Base-by-base conservation (phyloP, 1,284 basidiomycete species). In the Porodaedalea pini region DNA sequence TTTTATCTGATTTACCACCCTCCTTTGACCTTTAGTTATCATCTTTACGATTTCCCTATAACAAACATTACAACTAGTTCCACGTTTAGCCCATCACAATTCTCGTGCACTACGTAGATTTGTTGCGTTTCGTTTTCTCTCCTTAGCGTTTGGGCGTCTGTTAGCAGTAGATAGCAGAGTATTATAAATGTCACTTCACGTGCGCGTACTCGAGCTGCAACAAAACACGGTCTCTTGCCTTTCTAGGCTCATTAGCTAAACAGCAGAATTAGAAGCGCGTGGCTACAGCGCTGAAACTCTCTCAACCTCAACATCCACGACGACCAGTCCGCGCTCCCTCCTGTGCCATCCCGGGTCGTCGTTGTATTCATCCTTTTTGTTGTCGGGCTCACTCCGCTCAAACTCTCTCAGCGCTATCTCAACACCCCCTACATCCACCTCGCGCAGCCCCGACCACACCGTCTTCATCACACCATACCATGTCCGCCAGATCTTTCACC, bases 401-500 rank as follows among this genome's bases (percentile, higher is more conserved):
- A 17, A 4, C 5, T 32, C 21, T 27, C 39, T 29, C 39, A 56
- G 44, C 48, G 25, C 54, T 56, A 51, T 56, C 54, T 49, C 36
- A 40, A 29, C 47, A 31, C 17, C 23, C 21, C 25, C 49, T 52
- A 47, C 50, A 21, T 49, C 37, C 19, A 21, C 37, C 23, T 5
- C 8, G 29, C 48, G 25, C 45, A 43, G 25, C 23, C n/a, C 25
- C 37, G 31, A 36, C 51, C 27, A 43, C 53, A 36, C 32, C 31
- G 10, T 34, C 49, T 17, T 11, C 23, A 3, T 27, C 49, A 37
- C 27, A 50, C 32, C 15, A 21, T 17, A 61, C 58, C 64, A 82
- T 85, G 78, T 73, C 81, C 65, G 69, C 73, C 59, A 80, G 82
- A 59, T 74, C 73, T 32, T 89, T 89, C 67, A 78, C 80, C 52